phyloP scores from a whole-genome alignment of 208 protist genomes.

The Trichomonas vaginalis region DNA sequence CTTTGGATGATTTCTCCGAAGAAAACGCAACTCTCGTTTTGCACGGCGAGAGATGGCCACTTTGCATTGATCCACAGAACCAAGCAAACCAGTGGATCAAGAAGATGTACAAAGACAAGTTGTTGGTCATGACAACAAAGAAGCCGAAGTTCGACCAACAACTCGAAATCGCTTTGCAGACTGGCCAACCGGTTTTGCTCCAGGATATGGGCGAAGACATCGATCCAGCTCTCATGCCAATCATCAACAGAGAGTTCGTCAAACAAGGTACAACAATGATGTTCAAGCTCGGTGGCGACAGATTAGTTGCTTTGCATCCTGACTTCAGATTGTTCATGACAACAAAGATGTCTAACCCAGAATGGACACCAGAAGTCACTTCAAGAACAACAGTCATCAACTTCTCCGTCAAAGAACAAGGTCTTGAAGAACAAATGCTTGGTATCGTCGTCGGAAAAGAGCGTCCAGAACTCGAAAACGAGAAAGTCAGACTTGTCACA shows the following conservation, averaged over 20 bases:
- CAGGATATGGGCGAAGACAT: constrained; percentile 88
- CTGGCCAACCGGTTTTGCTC: constrained; percentile 77
- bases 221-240: constrained; percentile 78
- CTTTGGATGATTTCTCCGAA: constrained; percentile 72
- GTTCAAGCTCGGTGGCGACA: neutral
- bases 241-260: constrained; percentile 63
- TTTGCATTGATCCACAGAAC: constrained; percentile 94
- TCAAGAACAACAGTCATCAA: constrained; percentile 57
- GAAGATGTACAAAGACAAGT: constrained; percentile 61
- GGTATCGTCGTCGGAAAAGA: constrained; percentile 42
- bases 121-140: constrained; percentile 76
- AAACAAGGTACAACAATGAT: neutral
- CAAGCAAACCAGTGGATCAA: constrained; percentile 97
- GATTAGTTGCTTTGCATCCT: constrained; percentile 46
- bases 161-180: constrained; percentile 83
- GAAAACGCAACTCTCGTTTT: constrained; percentile 91
- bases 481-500: constrained; percentile 63
- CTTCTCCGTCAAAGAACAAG: constrained; percentile 53
- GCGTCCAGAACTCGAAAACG: constrained; percentile 46
- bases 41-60: constrained; percentile 71
- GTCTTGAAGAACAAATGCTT: constrained; percentile 54
- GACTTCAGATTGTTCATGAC: constrained; percentile 54
- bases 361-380: constrained; percentile 53
- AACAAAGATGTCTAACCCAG: constrained; percentile 55
- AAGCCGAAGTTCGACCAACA: constrained; percentile 72